Evolutionary conservation across 257 asterid genomes (phyloP).

Genomic region (Solanum boliviense): DNA sequence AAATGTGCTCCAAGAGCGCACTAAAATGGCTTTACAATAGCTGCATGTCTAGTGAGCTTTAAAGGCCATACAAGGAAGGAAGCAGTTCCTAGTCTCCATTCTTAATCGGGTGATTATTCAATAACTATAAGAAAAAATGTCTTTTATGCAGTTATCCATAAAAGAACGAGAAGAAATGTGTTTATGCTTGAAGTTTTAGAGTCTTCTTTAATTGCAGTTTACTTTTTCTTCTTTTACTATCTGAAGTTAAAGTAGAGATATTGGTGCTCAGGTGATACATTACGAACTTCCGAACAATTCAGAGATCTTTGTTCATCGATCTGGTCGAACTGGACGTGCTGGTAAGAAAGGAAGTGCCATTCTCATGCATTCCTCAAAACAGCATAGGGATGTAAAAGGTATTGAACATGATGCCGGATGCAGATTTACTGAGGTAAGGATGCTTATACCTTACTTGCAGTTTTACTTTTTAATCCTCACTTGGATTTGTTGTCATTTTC

Average conservation of each 20-base stretch:
- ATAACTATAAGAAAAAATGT: neutral
- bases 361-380: conserved; percentile 58
- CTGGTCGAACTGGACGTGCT: conserved; percentile 99
- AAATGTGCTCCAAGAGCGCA: neutral
- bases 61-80: neutral
- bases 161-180: neutral
- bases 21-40: neutral
- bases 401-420: conserved; percentile 92
- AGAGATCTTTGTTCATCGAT: conserved; percentile 84
- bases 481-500: neutral
- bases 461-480: neutral
- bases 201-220: neutral
- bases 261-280: conserved; percentile 66
- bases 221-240: neutral
- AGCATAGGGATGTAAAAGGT: conserved; percentile 52
- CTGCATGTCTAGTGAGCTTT: neutral
- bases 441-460: neutral
- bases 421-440: conserved; percentile 60
- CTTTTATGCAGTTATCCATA: neutral
- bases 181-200: neutral
- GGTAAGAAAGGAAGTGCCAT: conserved; percentile 92
- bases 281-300: conserved; percentile 83
- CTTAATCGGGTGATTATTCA: neutral
- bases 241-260: neutral
- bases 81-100: neutral